phyloP scores from a whole-genome alignment of 1,284 basidiomycete species.

The Boletus sp. region DNA sequence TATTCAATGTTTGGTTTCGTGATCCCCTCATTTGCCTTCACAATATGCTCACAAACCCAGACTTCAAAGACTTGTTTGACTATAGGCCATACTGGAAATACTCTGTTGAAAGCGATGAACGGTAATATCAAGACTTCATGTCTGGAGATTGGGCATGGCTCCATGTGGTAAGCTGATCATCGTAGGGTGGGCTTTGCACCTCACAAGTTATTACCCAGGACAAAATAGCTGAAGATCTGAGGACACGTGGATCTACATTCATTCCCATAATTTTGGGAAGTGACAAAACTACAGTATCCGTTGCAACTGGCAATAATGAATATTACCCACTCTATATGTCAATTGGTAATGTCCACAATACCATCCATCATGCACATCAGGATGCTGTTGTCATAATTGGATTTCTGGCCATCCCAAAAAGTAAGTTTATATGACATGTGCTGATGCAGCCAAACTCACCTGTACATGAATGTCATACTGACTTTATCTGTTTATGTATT shows the following conservation, averaged over 20 bases:
- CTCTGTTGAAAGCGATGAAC: background rate
- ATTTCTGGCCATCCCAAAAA: too few species aligned
- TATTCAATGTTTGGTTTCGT: too few species aligned
- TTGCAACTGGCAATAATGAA: slow-evolving; percentile 1
- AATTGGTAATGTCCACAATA: too few species aligned
- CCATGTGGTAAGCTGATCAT: too few species aligned
- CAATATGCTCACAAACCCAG: background rate
- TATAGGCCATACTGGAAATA: background rate
- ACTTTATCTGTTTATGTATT: too few species aligned
- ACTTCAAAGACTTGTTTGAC: background rate
- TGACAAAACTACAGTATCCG: slow-evolving; percentile 7
- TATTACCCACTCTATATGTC: too few species aligned
- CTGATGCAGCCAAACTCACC: too few species aligned
- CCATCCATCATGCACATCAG: too few species aligned
- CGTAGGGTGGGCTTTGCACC: background rate
- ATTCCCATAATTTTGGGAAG: slow-evolving; percentile 2
- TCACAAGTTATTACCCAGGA: background rate
- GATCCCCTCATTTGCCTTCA: background rate
- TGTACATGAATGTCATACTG: too few species aligned
- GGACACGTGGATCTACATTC: background rate
- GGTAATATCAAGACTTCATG: background rate
- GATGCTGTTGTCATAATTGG: too few species aligned
- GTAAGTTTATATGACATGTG: too few species aligned
- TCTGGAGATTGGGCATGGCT: too few species aligned
- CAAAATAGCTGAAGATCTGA: background rate